These are phyloP conservation scores for Puccinia horiana DNA, from an alignment of 1,284 basidiomycete species.

Conservation along the genomic window DNA sequence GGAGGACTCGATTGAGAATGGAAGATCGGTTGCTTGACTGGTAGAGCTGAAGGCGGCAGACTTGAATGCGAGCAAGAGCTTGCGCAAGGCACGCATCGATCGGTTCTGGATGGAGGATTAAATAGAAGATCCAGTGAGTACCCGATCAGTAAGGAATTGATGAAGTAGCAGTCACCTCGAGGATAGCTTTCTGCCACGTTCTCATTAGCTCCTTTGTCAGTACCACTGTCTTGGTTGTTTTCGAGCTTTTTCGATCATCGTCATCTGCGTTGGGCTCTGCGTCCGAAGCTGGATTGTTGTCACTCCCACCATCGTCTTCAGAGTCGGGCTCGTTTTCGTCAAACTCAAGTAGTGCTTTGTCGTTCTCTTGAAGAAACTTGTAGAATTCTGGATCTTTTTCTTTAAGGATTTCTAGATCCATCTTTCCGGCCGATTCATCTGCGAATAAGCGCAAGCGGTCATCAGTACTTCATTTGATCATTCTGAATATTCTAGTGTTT, in stretches of 20 bases:
- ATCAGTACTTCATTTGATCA: background rate
- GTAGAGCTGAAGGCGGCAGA: slow-evolving; percentile 80
- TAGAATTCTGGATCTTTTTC: slow-evolving; percentile 98
- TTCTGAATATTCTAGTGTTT: background rate
- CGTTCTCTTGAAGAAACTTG: slow-evolving; percentile 96
- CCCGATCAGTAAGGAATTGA: background rate
- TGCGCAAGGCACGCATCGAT: slow-evolving; percentile 80
- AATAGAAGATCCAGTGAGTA: background rate
- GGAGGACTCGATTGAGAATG: slow-evolving; percentile 78
- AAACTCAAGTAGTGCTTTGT: slow-evolving; percentile 83
- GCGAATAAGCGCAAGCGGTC: background rate
- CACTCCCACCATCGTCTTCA: slow-evolving; percentile 55
- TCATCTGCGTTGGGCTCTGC: slow-evolving; percentile 52
- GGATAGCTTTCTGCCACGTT: slow-evolving; percentile 85
- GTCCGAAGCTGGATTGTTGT: slow-evolving; percentile 56
- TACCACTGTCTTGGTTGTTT: slow-evolving; percentile 63
- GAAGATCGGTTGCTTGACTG: slow-evolving; percentile 63
- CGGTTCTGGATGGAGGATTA: slow-evolving; percentile 57
- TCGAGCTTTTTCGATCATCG: slow-evolving; percentile 62
- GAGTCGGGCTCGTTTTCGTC: slow-evolving; percentile 51
- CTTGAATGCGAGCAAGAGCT: slow-evolving; percentile 82
- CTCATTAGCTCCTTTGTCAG: slow-evolving; percentile 71
- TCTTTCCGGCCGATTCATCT: slow-evolving; percentile 14
- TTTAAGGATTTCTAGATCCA: slow-evolving; percentile 81
- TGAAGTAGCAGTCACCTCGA: slow-evolving; percentile 67